Evolutionary conservation across 2,329 filamentous ascomycete genomes (phyloP), one percentile per base, ranked within the genome.

Genomic region (Polytolypa hystricis): DNA sequence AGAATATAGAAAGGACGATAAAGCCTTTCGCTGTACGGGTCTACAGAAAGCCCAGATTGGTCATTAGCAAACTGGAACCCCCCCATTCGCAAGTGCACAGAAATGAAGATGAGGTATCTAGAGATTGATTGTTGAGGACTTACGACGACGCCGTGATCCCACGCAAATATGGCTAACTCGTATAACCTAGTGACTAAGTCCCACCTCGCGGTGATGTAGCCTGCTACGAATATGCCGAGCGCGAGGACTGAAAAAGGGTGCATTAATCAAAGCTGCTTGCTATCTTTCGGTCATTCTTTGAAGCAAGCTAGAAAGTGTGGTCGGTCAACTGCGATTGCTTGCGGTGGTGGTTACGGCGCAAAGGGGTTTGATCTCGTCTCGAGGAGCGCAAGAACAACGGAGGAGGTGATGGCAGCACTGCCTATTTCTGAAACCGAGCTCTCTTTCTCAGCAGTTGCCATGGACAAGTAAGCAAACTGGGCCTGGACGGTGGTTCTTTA

Each of bases 141-240:
- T 68, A 93, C 86, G 58, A 96, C 82, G 54, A 98, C 91, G 58
- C 89, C 86, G 84, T 96, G 84, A 62, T 96, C 84, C 86, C 87
- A 95, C 50, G 93, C 91, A 62, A 96, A 98, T 48, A 94, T 82
- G 50, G 85, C 83, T 54, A 98, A 77, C 66, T 98, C 89, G 80
- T 95, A 94, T 53, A 96, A 74, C 54, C 87, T 81, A 52, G 89
- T 95, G 50, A 95, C 86, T 45, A 98, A 79, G 66, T 96, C 91
- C 87, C 91, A 98, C 71, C 91, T 83, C 58, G 91, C 91, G 66
- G 91, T 98, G 62, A 89, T 96, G 73, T 98, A 98, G 64, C 91
- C 91, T 69, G 91, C 89, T 73, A 96, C 82, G 71, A 98, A 98
- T 70, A 98, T 95, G 67, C 83, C 86, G 67, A 94, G 79, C 56